Percentiles rank a stretch among this genome's conserved stretches.
These are phyloP conservation scores for Boletus barrowsii DNA, from an alignment of 768 basidiomycete species.

Conservation along the genomic window DNA sequence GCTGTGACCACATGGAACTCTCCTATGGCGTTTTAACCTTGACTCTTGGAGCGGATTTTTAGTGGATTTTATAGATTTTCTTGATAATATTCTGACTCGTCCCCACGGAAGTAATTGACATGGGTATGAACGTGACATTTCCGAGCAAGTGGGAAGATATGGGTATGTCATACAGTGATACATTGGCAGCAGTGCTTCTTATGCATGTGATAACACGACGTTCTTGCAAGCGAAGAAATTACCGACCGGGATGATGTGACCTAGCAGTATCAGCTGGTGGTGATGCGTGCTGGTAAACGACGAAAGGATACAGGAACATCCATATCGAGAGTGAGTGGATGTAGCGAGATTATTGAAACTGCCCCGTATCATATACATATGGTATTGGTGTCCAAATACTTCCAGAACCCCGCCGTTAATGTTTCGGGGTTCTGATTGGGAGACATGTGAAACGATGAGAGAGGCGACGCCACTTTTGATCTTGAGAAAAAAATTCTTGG, in stretches of 20 bases:
- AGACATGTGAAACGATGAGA: conserved; percentile 8
- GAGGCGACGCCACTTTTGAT: conserved; percentile 4
- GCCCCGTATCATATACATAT: background rate
- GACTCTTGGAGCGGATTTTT: conserved; percentile 9
- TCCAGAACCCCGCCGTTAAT: background rate
- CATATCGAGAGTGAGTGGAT: background rate
- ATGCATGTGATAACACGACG: background rate
- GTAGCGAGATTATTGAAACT: background rate
- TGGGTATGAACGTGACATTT: conserved; percentile 6
- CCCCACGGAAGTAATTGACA: conserved; percentile 7
- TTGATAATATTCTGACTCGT: too few species aligned
- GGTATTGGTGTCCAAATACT: background rate
- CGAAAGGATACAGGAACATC: background rate
- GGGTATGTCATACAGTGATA: background rate
- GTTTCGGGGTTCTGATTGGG: conserved; percentile 8
- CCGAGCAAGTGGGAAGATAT: conserved; percentile 9
- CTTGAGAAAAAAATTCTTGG: conserved; percentile 1
- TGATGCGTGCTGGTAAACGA: background rate
- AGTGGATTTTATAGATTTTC: conserved; percentile 1
- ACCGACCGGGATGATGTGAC: background rate
- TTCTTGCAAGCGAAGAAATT: background rate
- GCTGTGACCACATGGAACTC: conserved; percentile 4
- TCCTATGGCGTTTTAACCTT: conserved; percentile 6
- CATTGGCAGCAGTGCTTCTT: background rate
- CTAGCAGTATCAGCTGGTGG: background rate